These are phyloP conservation scores for Graphilbum sp. DNA, from an alignment of 2,329 filamentous ascomycete species.

Conservation along the genomic window DNA sequence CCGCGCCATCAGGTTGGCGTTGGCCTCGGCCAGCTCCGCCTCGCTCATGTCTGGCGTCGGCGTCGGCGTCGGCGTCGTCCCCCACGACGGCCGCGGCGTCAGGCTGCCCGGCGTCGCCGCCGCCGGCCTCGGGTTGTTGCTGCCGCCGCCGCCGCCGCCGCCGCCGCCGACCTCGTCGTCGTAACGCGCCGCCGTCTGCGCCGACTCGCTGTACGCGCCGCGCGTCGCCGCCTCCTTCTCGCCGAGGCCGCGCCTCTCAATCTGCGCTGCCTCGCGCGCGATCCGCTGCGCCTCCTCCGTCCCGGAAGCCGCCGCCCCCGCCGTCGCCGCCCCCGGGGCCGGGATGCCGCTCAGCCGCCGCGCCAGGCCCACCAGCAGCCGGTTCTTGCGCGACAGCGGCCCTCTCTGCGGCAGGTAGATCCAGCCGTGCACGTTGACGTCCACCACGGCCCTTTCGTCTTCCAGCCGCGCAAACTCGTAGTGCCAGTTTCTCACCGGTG, in stretches of 20 bases:
- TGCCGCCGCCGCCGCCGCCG: constrained; percentile 3
- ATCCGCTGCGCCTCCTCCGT: constrained; percentile 47
- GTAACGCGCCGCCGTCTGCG: constrained; percentile 15
- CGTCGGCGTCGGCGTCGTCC: constrained; percentile 10
- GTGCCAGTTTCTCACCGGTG: constrained; percentile 50
- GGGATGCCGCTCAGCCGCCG: constrained; percentile 78
- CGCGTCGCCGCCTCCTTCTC: constrained; percentile 55
- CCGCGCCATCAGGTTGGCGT: constrained; percentile 74
- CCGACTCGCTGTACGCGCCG: constrained; percentile 58
- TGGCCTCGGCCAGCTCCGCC: constrained; percentile 62
- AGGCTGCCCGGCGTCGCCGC: constrained; percentile 11
- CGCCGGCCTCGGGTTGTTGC: not conserved
- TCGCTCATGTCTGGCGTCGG: constrained; percentile 39
- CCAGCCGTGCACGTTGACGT: constrained; percentile 93
- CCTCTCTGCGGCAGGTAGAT: constrained; percentile 75
- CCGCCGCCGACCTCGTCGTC: constrained; percentile 18
- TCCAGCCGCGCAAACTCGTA: constrained; percentile 66
- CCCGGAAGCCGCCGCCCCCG: constrained; percentile 15
- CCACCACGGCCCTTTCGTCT: constrained; percentile 71
- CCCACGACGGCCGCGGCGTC: constrained; percentile 18
- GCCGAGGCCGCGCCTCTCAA: constrained; percentile 53
- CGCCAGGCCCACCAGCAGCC: constrained; percentile 72
- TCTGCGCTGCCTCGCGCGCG: constrained; percentile 57
- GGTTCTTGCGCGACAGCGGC: constrained; percentile 73
- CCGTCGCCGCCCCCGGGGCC: constrained; percentile 22